Base-by-base conservation (phyloP, 805 yeast genomes). In the Limtongia smithiae region DNA sequence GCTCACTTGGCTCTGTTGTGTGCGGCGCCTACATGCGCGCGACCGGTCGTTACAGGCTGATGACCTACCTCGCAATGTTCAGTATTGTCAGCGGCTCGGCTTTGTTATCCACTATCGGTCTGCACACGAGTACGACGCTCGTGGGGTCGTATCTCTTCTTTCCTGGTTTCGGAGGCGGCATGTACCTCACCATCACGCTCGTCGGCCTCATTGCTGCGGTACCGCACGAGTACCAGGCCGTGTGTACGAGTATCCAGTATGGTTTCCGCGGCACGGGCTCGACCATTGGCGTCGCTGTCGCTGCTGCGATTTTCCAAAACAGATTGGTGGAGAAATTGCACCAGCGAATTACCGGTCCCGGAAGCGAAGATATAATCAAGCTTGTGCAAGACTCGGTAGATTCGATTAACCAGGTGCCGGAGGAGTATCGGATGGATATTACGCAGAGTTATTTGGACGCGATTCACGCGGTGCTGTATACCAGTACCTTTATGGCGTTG, bases 211-310 rank as follows among this genome's bases (percentile, higher is more conserved):
- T 87, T 47, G 82, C 93, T 0, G 79, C 93, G 0, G 93, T 83
- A 1, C 81, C 84, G 6, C 65, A 71, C 17, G 73, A 76, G 45
- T 77, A 73, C 60, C 95, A 87, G 65, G 95, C 96, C 0, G 76
- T 88, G n/a, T 82, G 90, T 3, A 89, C 96, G 0, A 85, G 95
- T 0, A 85, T 90, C 50, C 94, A 86, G 61, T 89, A 89, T 65
- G 88, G 90, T 0, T 87, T 85, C 70, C 74, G 95, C 61, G 82
- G 93, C 11, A 82, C 88, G 0, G 95, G 95, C 0, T 82, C 90
- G 12, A 84, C 93, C 0, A 67, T 86, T 39, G 95, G 95, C 27
- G 89, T 86, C 14, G 72, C 90, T 0, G 61, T 78, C 21, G 78
- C 81, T 1, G 70, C 79, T 36, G 79, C 82, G 2, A 71, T 79